Base-by-base conservation (phyloP, 805 yeast species). In the Debaryomyces prosopidis region DNA sequence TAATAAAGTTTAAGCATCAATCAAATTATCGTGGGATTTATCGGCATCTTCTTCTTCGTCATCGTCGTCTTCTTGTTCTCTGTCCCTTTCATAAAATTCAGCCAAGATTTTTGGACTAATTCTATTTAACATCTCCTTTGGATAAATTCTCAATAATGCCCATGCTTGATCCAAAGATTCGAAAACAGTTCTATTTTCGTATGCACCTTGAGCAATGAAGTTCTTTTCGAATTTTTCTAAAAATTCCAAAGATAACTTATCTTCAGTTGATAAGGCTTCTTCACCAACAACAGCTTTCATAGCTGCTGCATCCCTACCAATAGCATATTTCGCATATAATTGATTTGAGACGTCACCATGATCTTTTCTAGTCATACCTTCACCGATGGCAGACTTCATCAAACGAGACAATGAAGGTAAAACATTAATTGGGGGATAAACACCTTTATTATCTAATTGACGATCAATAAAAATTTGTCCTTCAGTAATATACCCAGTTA, bases 241-340 rank as follows among this genome's bases (percentile, higher is more conserved):
- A 68, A 94, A 94, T 76, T 94, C 99, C 65, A 94, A 80, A 2
- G 99, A 94, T 54, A 94, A 80, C 75, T 95, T 95, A 74, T 94
- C 99, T 71, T 94, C 99, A 53, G 89, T 89, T 28, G 97, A 90
- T 63, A 94, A 79, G 30, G 99, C 99, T 73, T 94, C 99, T 73
- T 94, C 99, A 82, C 99, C 99, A 59, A 94, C 99, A 56, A 94
- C 99, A 11, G 99, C 96, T 76, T 94, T 94, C 99, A 94, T 94
- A 58, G 99, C 97, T 41, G 99, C 99, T 20, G 99, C 99, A 73
- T 94, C 99, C 75, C 91, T 88, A 79, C 99, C 99, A 76, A 94
- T 95, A 53, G 99, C 99, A 68, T 94, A 94, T 73, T 94, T 94
- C 61, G 99, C 99, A 66, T 94, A 94, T 64, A 94, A 81, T 79